phyloP scores from a whole-genome alignment of 176 grass and related monocot genomes.

The Eleusine coracana region DNA sequence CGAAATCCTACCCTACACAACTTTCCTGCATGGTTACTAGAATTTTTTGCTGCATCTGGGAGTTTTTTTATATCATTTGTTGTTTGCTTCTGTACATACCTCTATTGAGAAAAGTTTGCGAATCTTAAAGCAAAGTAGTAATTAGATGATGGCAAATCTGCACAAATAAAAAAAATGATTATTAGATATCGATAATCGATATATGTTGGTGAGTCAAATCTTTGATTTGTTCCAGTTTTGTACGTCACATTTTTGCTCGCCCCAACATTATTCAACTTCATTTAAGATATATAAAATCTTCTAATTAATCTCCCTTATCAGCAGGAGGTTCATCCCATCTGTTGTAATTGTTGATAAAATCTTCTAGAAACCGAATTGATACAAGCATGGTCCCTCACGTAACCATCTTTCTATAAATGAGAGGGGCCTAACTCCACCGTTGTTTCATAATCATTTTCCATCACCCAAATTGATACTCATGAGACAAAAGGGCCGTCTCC shows the following conservation, averaged over 20 bases:
- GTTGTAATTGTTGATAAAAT: background rate
- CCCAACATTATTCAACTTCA: background rate
- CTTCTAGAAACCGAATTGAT: background rate
- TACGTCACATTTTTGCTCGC: background rate
- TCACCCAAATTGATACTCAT: constrained; percentile 34
- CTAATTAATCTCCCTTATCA: background rate
- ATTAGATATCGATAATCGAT: background rate
- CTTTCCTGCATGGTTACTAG: background rate
- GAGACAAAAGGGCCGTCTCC: constrained; percentile 3
- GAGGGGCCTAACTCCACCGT: background rate
- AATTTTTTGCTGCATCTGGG: background rate
- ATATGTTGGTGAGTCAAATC: background rate
- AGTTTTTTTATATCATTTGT: background rate
- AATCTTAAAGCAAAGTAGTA: background rate
- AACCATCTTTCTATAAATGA: constrained; percentile 37
- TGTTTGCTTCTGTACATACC: background rate
- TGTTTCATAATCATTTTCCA: constrained; percentile 37
- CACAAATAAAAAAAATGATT: background rate
- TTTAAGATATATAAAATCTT: background rate
- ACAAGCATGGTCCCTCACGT: constrained; percentile 35
- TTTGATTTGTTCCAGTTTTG: background rate
- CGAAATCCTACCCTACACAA: background rate
- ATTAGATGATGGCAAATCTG: background rate
- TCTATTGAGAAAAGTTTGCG: background rate
- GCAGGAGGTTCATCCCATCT: constrained; percentile 1